Conservation (phyloP, 495 filamentous ascomycete genomes). For the Coniosporium apollinis region DNA sequence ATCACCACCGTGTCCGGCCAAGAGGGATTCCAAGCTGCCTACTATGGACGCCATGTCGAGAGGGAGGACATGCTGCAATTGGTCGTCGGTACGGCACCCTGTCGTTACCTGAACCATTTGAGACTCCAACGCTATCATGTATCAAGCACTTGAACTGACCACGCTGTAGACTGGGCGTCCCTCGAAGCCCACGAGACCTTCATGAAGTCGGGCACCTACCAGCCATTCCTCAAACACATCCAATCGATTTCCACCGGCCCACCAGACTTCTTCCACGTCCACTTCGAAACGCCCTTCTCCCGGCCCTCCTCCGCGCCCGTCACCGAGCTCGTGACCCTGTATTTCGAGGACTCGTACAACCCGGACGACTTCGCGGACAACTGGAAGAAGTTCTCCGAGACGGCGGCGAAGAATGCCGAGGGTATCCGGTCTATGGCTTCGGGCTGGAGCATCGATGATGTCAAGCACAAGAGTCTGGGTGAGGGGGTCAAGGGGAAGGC, state of each 20-base stretch:
- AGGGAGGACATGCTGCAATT: constrained; percentile 5
- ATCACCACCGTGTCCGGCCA: constrained; percentile 4
- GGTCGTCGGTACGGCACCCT: constrained; percentile 5
- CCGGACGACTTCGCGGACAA: constrained; percentile 5
- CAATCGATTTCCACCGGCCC: constrained; percentile 3
- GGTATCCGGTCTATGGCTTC: neutral
- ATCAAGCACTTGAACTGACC: neutral
- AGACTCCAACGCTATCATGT: neutral
- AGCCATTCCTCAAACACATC: constrained; percentile 6
- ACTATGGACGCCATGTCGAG: constrained; percentile 10
- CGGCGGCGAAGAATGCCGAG: constrained; percentile 1
- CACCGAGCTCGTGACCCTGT: constrained; percentile 10
- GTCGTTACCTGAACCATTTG: neutral
- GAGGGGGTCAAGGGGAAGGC: constrained; percentile 11
- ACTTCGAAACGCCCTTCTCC: constrained; percentile 8
- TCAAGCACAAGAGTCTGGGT: constrained; percentile 2
- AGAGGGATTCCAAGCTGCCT: constrained; percentile 10
- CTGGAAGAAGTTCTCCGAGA: constrained; percentile 4
- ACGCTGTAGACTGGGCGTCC: constrained; percentile 7
- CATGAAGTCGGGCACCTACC: constrained; percentile 6
- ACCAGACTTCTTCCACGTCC: constrained; percentile 4
- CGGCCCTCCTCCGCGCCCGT: constrained; percentile 8
- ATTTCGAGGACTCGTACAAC: constrained; percentile 7
- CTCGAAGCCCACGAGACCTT: constrained; percentile 7
- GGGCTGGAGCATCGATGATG: constrained; percentile 10